Conservation (phyloP, 2,329 filamentous ascomycete genomes). For the Malbranchea cinnamomea region DNA sequence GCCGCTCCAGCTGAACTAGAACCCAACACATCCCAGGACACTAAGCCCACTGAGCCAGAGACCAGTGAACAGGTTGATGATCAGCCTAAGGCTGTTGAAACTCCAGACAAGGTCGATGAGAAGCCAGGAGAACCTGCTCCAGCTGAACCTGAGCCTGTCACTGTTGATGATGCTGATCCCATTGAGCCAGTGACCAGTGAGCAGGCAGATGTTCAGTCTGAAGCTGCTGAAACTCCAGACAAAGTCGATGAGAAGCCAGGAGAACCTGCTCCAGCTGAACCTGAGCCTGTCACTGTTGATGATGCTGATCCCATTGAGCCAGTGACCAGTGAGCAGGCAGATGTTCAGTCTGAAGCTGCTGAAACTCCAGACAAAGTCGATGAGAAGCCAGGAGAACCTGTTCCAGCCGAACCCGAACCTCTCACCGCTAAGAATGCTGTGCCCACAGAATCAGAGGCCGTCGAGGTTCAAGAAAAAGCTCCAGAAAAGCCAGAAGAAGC, state of each 20-base stretch:
- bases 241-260: neutral
- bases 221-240: neutral
- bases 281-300: no score
- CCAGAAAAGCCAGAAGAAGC: neutral
- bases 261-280: neutral
- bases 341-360: neutral
- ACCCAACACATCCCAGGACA: neutral
- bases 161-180: neutral
- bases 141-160: slow-evolving; percentile 1
- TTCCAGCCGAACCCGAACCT: neutral
- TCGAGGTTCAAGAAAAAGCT: neutral
- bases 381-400: neutral
- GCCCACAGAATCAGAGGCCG: no score
- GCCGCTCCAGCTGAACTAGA: no score
- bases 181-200: neutral
- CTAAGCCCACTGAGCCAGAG: neutral
- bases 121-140: neutral
- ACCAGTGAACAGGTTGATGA: neutral
- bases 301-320: no score
- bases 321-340: no score
- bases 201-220: no score
- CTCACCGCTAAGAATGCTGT: no score
- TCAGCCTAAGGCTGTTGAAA: neutral
- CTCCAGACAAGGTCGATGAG: neutral
- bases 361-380: neutral